A percentile compares a stretch with the other conserved stretches of the same genome.
phyloP scores from a whole-genome alignment of 2,329 filamentous ascomycete genomes.

The Corniculantispora saksenae region DNA sequence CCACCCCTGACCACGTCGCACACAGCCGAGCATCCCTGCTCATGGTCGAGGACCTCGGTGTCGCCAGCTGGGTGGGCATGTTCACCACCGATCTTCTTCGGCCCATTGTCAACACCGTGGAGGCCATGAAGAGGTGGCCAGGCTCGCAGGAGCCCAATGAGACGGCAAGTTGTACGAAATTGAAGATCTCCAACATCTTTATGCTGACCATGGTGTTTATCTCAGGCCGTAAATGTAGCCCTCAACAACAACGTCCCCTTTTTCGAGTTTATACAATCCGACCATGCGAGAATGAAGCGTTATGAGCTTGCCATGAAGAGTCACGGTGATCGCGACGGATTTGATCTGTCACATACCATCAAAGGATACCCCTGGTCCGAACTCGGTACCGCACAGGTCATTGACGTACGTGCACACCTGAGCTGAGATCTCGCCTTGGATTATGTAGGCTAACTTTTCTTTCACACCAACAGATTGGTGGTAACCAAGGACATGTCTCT shows the following conservation, averaged over 20 bases:
- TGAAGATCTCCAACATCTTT: not conserved
- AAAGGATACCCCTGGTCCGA: slow-evolving; percentile 27
- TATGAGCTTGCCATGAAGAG: slow-evolving; percentile 36
- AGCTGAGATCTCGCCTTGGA: not conserved
- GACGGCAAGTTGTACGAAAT: slow-evolving; percentile 25
- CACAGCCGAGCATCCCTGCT: slow-evolving; percentile 39
- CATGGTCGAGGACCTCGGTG: slow-evolving; percentile 30
- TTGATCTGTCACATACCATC: slow-evolving; percentile 26
- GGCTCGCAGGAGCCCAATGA: slow-evolving; percentile 36
- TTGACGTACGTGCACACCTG: slow-evolving; percentile 27
- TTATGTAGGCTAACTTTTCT: not conserved
- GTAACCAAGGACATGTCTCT: slow-evolving; percentile 28
- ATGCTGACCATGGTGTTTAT: not conserved
- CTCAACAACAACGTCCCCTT: slow-evolving; percentile 27
- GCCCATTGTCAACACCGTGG: slow-evolving; percentile 32
- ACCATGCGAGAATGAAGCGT: slow-evolving; percentile 28
- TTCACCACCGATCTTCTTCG: slow-evolving; percentile 34
- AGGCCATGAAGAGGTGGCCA: slow-evolving; percentile 39
- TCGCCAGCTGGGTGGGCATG: slow-evolving; percentile 34
- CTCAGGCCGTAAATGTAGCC: slow-evolving; percentile 30
- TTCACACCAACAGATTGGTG: slow-evolving; percentile 26
- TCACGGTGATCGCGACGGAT: slow-evolving; percentile 27
- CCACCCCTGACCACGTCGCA: slow-evolving; percentile 36
- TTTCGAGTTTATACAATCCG: slow-evolving; percentile 32
- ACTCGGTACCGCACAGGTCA: slow-evolving; percentile 27